Percentiles rank a stretch among this genome's conserved stretches.
Evolutionary conservation across 768 basidiomycete genomes (phyloP).

Genomic region (Porpolomopsis calyptriformis): DNA sequence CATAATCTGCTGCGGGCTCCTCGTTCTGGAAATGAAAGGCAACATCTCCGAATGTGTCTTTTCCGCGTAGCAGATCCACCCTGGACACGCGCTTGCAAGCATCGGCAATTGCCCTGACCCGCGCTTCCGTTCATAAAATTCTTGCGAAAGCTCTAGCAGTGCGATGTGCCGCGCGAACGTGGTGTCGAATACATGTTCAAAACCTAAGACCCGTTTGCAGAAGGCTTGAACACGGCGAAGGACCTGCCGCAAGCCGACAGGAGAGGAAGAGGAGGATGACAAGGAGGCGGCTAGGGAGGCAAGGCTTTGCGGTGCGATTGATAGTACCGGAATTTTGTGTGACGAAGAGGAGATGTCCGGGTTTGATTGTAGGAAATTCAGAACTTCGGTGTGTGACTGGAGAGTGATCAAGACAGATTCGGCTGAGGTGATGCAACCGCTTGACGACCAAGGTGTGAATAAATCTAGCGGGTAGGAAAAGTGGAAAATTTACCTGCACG

Average conservation of each 20-base stretch:
- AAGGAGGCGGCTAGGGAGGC: constrained; percentile 69
- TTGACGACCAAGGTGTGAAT: constrained; percentile 19
- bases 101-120: constrained; percentile 50
- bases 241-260: constrained; percentile 44
- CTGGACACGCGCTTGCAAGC: constrained; percentile 93
- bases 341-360: constrained; percentile 19
- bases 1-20: constrained; percentile 93
- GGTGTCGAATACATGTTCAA: constrained; percentile 83
- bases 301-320: constrained; percentile 82
- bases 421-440: constrained; percentile 97
- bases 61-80: constrained; percentile 99
- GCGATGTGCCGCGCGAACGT: constrained; percentile 88
- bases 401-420: constrained; percentile 94
- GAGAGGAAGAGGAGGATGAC: constrained; percentile 32
- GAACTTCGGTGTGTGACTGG: constrained; percentile 89
- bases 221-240: constrained; percentile 66
- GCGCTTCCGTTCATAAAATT: constrained; percentile 65
- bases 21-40: constrained; percentile 77
- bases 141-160: constrained; percentile 68
- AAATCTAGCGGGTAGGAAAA: background rate
- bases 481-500: constrained; percentile 69
- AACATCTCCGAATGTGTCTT: constrained; percentile 93
- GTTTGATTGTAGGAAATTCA: constrained; percentile 62
- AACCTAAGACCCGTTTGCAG: constrained; percentile 56
- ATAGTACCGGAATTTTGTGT: constrained; percentile 58